Evolutionary conservation across 805 yeast species (phyloP), one percentile per base, ranked within the genome.

Genomic region (Sporopachydermia lactativora): DNA sequence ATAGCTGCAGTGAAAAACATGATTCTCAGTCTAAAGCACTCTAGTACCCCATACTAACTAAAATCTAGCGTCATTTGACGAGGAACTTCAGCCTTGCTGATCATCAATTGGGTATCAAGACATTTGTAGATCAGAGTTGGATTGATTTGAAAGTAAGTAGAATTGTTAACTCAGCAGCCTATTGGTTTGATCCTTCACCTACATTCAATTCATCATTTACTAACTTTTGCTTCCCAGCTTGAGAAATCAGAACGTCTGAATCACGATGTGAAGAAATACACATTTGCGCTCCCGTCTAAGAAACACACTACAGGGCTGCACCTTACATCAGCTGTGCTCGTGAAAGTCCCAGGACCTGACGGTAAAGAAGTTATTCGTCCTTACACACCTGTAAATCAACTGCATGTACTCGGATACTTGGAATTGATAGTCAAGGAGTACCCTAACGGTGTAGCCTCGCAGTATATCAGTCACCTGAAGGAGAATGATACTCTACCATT

Each of bases 281-380:
- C 73, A 14, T 82, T 82, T 49, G 75, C 71, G 43, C 66, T 81
- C 51, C 76, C 76, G 18, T 54, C 65, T 38, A 58, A 68, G 13
- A 81, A 77, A 47, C 69, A 72, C 41, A 71, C 65, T 16, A 66
- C 81, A 18, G 94, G 94, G 24, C 65, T 82, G 51, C 63, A 67
- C 46, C 68, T 75, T 36, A 84, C 92, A 19, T 77, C 86, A 14
- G 70, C 75, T 46, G 49, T 82, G 35, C 54, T 81, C 58, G 71
- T 86, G 52, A 82, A 81, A 60, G 81, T 62, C 49, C 80, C 76
- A 41, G 80, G 88, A 40, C 71, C 74, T 43, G 81, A 81, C 65
- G 94, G 94, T 43, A 68, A 60, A 55, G 76, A 76, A 52, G 89
- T 82, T 38, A 62, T 82, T 42, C 74, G 86, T 69, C 70, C 71